Evolutionary conservation across 441 rosid genomes (phyloP), one percentile per base, ranked within the genome.

Genomic region (Populus hybrid): DNA sequence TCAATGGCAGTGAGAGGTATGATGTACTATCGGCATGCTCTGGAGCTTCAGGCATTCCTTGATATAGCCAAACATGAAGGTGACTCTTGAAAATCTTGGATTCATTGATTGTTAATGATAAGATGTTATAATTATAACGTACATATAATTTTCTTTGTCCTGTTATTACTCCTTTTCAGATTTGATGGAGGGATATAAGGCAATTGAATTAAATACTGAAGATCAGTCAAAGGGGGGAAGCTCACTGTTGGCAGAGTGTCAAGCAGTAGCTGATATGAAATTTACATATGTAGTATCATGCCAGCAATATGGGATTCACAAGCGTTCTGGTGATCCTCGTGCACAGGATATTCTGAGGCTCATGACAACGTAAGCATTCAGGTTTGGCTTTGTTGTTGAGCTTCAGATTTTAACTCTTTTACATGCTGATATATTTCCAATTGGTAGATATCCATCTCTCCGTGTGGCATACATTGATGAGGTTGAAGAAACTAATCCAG

Each of bases 1-100:
- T 20, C 69, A 67, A 80, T 88, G 72, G 36, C 90, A 95, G 99
- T 97, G 18, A 86, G 99, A 87, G 99, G 99, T 74, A 97, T 97
- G 98, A 97, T 97, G 99, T 97, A 97, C 85, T 91, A 89, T 79
- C 92, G 99, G 40, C 90, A 89, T 87, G 99, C 99, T 28, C 86
- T 97, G 96, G 99, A 97, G 86, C 97, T 97, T 80, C 99, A 97
- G 87, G 97, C 99, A 76, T 97, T 97, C 85, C 97, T 97, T 85
- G 99, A 97, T 85, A 97, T 97, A 98, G 99, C 99, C 80, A 85
- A 84, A 82, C 88, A 93, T 81, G 99, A 97, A 88, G 99, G 99
- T 94, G 82, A 28, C 64, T 78, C 20, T 78, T 53, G n/a, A 65
- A 71, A 68, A 42, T 68, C 73, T 26, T 50, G 64, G 50, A 16